Evolutionary conservation across 1,284 basidiomycete species (phyloP), one percentile per base, ranked within the genome.

Genomic region (Cryptococcus depauperatus): DNA sequence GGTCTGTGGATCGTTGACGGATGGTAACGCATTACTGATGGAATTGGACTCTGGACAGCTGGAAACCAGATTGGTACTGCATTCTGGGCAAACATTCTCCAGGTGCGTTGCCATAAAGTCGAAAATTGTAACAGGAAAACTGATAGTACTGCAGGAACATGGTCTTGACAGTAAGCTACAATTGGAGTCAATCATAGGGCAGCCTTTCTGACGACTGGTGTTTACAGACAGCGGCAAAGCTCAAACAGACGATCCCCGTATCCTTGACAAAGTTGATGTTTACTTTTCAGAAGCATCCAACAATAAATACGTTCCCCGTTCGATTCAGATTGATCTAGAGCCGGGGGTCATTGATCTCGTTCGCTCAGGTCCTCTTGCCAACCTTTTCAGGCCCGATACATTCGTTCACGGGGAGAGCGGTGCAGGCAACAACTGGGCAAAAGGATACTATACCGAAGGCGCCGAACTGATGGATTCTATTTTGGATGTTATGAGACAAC

Each of bases 381-480:
- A 64, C 52, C 76, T 96, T 21, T 96, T 90, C 74, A 79, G 84
- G 46, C 91, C 91, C 10, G 90, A 93, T 68, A 92, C 89, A 3
- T 93, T 81, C 65, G 72, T 93, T 46, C 77, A 79, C 43, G 78
- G 80, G 35, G 85, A 92, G 64, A 73, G 69, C 49, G 91, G 74
- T 9, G 53, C 55, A 5, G 64, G 61, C 35, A 66, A 66, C 54
- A 71, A 70, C 59, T 72, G 70, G 70, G 72, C 71, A 11, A 73
- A 72, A 56, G 71, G 70, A 34, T 68, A 81, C 69, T 91, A 89
- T 63, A 89, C 87, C 8, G 87, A 90, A 73, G 88, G 86, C 58
- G 91, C 92, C 47, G 92, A 97, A 72, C 79, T 97, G 18, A 81
- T 92, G 44, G 92, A 96, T 59, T 73, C 77, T 25, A 83, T 96